These are phyloP conservation scores for Hylodesmum podocarpum DNA, from an alignment of 306 rosid species.

Conservation along the genomic window DNA sequence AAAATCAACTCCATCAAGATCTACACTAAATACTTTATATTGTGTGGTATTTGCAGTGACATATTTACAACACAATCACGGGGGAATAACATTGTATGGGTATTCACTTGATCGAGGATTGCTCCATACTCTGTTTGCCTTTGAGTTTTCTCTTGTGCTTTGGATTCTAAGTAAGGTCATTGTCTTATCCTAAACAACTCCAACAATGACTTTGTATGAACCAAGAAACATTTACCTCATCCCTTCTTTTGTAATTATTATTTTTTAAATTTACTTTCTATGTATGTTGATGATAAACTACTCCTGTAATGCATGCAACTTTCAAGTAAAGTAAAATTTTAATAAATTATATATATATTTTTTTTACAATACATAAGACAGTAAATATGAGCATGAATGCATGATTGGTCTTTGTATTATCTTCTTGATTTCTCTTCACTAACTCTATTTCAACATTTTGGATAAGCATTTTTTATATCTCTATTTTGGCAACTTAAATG, in stretches of 20 bases:
- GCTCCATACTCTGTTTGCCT: constrained; percentile 93
- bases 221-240: too few relatives aligned
- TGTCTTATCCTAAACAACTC: constrained; percentile 48
- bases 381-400: too few relatives aligned
- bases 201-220: not conserved
- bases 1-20: not conserved
- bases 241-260: not conserved
- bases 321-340: too few relatives aligned
- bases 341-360: too few relatives aligned
- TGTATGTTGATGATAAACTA: not conserved
- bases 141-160: constrained; percentile 81
- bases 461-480: too few relatives aligned
- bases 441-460: too few relatives aligned
- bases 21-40: not conserved
- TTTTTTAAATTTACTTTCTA: not conserved
- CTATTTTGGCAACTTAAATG: too few relatives aligned
- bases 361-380: too few relatives aligned
- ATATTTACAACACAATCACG: constrained; percentile 76
- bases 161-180: constrained; percentile 92
- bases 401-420: too few relatives aligned
- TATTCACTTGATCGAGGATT: constrained; percentile 86
- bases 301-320: too few relatives aligned
- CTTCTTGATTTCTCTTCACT: too few relatives aligned
- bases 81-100: constrained; percentile 85
- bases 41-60: constrained; percentile 50